These are phyloP conservation scores for Dothideomycetes sp. DNA, from an alignment of 2,329 filamentous ascomycete genomes.

Conservation along the genomic window DNA sequence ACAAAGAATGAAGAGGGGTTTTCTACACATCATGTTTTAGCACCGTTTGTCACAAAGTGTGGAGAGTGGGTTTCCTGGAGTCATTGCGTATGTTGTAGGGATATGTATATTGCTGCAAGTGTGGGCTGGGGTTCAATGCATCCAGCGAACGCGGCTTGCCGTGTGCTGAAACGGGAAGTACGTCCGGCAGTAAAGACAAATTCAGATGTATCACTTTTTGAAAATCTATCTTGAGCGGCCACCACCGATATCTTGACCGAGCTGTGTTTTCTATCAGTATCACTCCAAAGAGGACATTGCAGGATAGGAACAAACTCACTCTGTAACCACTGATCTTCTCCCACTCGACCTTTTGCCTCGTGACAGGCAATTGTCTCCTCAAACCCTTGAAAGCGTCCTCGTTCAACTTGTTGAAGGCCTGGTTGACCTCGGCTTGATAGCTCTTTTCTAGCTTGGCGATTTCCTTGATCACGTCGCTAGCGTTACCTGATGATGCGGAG, in stretches of 20 bases:
- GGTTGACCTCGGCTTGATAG: conserved; percentile 94
- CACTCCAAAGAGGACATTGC: conserved; percentile 2
- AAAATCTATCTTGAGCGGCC: conserved; percentile 34
- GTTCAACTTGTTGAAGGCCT: conserved; percentile 75
- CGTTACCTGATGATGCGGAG: conserved; percentile 48
- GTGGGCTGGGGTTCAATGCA: too few species aligned
- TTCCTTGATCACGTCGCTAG: conserved; percentile 63
- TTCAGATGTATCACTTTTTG: too few species aligned
- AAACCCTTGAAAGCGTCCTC: conserved; percentile 93
- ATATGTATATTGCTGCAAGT: too few species aligned
- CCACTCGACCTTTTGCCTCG: conserved; percentile 98
- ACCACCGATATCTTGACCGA: conserved; percentile 45
- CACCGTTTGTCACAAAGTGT: too few species aligned
- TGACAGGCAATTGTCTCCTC: conserved; percentile 87
- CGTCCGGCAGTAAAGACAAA: too few species aligned
- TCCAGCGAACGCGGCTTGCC: too few species aligned
- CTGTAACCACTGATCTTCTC: conserved; percentile 94
- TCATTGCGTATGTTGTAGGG: too few species aligned
- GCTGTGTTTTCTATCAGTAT: conserved; percentile 20
- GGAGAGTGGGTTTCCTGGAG: too few species aligned
- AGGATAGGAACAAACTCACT: conserved; percentile 39
- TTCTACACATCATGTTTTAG: too few species aligned
- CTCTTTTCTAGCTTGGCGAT: conserved; percentile 76
- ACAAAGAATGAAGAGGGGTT: too few species aligned
- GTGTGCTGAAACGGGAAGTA: too few species aligned